Percentiles rank a stretch among this genome's conserved stretches.
Conservation (phyloP, 331 rosid species). For the Phaseolus coccineus region DNA sequence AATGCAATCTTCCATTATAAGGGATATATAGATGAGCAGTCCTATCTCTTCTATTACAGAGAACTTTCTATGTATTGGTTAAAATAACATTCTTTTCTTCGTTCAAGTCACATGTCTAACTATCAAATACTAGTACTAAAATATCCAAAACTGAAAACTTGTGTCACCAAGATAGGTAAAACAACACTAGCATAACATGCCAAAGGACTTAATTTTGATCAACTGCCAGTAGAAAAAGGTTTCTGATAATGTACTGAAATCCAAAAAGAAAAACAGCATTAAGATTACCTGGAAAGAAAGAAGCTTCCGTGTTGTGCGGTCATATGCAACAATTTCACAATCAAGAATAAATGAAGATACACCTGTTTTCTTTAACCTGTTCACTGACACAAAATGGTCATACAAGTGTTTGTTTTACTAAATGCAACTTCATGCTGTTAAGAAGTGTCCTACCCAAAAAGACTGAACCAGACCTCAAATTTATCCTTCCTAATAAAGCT, state of each 20-base stretch:
- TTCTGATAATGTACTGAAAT: conserved; percentile 17
- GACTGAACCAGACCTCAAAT: conserved; percentile 34
- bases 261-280: conserved; percentile 12
- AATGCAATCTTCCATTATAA: neutral
- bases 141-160: conserved; percentile 26
- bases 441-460: conserved; percentile 24
- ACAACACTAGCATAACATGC: neutral
- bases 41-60: neutral
- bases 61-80: neutral
- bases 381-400: conserved; percentile 40
- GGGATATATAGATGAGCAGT: neutral
- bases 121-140: conserved; percentile 9
- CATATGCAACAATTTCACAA: conserved; percentile 94
- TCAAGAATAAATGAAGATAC: conserved; percentile 86
- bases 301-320: conserved; percentile 67
- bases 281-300: conserved; percentile 83
- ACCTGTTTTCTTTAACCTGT: conserved; percentile 84
- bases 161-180: conserved; percentile 24
- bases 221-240: neutral
- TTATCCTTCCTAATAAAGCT: conserved; percentile 24
- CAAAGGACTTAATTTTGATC: conserved; percentile 20
- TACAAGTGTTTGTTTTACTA: neutral
- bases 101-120: conserved; percentile 18
- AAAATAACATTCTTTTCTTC: neutral
- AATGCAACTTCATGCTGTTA: neutral